Evolutionary conservation across 2,329 filamentous ascomycete species (phyloP).

Genomic region (Phialophora macrospora): DNA sequence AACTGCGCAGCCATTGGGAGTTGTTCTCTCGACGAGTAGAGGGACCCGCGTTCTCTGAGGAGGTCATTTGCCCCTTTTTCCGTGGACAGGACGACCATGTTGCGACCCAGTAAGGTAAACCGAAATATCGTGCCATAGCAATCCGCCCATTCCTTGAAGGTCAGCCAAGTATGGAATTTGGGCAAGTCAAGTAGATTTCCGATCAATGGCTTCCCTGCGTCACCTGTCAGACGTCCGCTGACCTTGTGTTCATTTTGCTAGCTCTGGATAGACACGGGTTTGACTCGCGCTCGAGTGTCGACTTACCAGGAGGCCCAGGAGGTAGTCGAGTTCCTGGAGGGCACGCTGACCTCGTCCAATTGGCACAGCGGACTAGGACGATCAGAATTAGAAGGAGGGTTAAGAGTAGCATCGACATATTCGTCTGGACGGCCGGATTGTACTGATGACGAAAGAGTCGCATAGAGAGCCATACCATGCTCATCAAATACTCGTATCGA

Average conservation of each 20-base stretch:
- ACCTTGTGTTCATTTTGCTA: background rate
- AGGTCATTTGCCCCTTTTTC: slow-evolving; percentile 51
- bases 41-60: slow-evolving; percentile 47
- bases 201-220: slow-evolving; percentile 38
- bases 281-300: background rate
- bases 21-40: slow-evolving; percentile 47
- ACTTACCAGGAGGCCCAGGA: slow-evolving; percentile 1
- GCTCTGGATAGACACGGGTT: background rate
- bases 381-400: no score
- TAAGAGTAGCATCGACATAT: no score
- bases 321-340: background rate
- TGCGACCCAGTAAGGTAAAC: slow-evolving; percentile 50
- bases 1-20: slow-evolving; percentile 45
- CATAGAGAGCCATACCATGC: no score
- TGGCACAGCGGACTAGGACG: no score
- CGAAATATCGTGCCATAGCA: slow-evolving; percentile 50
- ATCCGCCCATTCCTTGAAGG: slow-evolving; percentile 48
- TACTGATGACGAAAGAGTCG: no score
- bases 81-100: slow-evolving; percentile 46
- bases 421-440: no score
- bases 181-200: slow-evolving; percentile 47
- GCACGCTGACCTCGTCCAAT: no score
- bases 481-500: no score
- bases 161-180: slow-evolving; percentile 48
- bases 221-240: no score